Percentiles rank a stretch among this genome's conserved stretches.
Conservation (phyloP, 2,329 filamentous ascomycete species). For the Ceratocystis alfenasii region DNA sequence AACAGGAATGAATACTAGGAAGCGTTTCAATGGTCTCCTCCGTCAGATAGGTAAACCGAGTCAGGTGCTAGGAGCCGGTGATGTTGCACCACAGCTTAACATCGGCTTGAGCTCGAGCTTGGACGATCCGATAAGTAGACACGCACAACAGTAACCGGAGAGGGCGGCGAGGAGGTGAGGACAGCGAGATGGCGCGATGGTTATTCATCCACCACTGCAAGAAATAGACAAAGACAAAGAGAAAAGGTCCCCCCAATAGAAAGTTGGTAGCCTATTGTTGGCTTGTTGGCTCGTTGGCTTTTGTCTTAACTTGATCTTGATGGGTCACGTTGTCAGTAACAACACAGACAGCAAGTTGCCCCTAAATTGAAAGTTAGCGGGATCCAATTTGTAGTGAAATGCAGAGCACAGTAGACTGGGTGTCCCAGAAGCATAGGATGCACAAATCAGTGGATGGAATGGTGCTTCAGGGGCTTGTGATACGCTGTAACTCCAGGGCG, state of each 20-base stretch:
- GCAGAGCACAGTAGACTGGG: not conserved
- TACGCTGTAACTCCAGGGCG: not conserved
- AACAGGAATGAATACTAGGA: not conserved
- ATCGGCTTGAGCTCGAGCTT: not conserved
- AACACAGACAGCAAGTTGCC: not conserved
- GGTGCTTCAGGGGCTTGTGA: not conserved
- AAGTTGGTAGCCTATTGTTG: no score
- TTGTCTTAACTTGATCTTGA: not conserved
- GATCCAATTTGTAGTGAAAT: not conserved
- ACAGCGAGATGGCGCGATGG: no score
- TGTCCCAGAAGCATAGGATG: not conserved
- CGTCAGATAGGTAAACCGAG: not conserved
- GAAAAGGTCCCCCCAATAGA: no score
- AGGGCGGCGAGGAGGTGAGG: no score
- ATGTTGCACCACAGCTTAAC: not conserved
- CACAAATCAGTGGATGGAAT: not conserved
- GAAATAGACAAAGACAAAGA: no score
- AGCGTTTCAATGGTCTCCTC: not conserved
- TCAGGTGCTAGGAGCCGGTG: not conserved
- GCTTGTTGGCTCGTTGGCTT: not conserved
- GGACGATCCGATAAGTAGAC: no score
- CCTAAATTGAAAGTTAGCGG: not conserved
- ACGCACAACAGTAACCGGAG: no score
- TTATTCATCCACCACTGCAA: no score
- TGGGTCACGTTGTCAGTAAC: conserved; percentile 9